Base-by-base conservation (phyloP, 345 rosid species). In the Salix exigua region DNA sequence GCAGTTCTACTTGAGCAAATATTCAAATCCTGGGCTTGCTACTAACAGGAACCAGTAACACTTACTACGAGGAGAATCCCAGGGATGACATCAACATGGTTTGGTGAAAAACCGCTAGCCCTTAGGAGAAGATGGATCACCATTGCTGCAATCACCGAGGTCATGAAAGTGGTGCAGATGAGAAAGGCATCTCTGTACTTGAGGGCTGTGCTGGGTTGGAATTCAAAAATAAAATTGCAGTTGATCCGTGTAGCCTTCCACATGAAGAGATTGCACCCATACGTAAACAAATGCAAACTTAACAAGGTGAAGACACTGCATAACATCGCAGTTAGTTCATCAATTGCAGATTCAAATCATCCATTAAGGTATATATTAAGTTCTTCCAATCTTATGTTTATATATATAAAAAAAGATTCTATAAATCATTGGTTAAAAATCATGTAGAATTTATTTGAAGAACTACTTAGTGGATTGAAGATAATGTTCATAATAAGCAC, bases 281-380 rank as follows among this genome's bases (percentile, higher is more conserved):
- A 92, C 92, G 87, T 84, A 72, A 96, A 96, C 91, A 96, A 83
- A 86, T 96, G 99, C 82, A 96, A 79, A 87, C 98, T 90, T 82
- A 93, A 76, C 87, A 96, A 81, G 4, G 98, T 91, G 73, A 96
- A 90, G 74, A 87, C 88, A 73, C 99, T 96, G 93, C 91, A 82
- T 26, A 35, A 68, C 26, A 65, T 48, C 28, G 40, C 21, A 10
- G 4, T 23, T 37, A 35, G 71, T 66, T 7, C 46, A 33, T 37
- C 64, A 50, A 23, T 35, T 40, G 25, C 5, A 58, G 13, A 55
- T 31, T 18, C 53, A 30, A 4, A 70, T 26, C 40, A 70, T 30
- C 26, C 62, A n/a, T n/a, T 55, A n/a, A 55, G 11, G 1, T 26
- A 58, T 2, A 53, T n/a, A n/a, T 9, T 23, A n/a, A n/a, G 28